A percentile compares a stretch with the other conserved stretches of the same genome.
These are phyloP conservation scores for Pterocarpus santalinus DNA, from an alignment of 306 rosid species.

Conservation along the genomic window DNA sequence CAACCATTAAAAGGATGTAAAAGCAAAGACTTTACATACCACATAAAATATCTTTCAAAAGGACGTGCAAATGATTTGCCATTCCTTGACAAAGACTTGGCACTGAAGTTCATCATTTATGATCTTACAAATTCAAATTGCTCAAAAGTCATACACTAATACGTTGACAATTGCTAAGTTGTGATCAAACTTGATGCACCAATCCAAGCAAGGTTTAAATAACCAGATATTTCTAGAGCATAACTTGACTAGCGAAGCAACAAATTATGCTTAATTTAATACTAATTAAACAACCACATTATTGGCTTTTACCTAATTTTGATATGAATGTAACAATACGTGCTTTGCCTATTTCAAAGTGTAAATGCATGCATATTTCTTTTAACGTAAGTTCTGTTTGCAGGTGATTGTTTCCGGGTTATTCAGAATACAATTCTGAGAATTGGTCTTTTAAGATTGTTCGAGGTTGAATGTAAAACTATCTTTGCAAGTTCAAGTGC, in stretches of 20 bases:
- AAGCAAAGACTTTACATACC: constrained; percentile 16
- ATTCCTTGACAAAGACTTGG: neutral
- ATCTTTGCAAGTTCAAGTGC: constrained; percentile 18
- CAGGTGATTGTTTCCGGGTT: constrained; percentile 45
- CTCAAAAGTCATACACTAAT: neutral
- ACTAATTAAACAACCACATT: neutral
- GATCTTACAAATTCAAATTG: constrained; percentile 10
- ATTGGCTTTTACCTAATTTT: neutral
- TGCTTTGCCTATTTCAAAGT: constrained; percentile 10
- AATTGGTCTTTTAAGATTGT: constrained; percentile 17
- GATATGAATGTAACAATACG: neutral
- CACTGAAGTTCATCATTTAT: neutral
- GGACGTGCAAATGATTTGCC: neutral
- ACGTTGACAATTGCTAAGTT: neutral
- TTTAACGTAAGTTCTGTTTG: constrained; percentile 20
- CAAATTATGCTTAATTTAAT: constrained; percentile 6
- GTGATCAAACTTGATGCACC: constrained; percentile 1
- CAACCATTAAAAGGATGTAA: constrained; percentile 5
- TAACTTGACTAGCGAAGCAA: constrained; percentile 4
- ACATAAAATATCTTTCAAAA: neutral
- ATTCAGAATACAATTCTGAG: constrained; percentile 9
- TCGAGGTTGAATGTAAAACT: constrained; percentile 25
- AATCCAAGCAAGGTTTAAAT: constrained; percentile 9
- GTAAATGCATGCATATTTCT: neutral
- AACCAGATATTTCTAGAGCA: neutral